Evolutionary conservation across 139 green algal species (phyloP).

Genomic region (Tetraselmis chui): DNA sequence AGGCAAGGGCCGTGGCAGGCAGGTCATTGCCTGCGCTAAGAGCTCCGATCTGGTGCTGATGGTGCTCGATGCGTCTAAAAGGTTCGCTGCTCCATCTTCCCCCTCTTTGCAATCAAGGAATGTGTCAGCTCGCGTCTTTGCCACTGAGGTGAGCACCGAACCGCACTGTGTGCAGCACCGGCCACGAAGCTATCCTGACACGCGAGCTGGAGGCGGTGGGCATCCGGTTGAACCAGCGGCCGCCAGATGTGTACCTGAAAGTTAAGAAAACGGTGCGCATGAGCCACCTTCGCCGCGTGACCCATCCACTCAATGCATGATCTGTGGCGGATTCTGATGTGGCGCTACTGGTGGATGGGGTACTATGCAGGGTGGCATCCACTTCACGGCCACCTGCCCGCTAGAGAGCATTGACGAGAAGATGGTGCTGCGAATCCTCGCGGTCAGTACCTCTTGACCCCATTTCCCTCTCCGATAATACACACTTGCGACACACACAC

Average conservation of each 20-base stretch:
- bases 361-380: slow-evolving; percentile 89
- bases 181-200: slow-evolving; percentile 90
- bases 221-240: slow-evolving; percentile 82
- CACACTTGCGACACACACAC: too few species aligned
- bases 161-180: slow-evolving; percentile 56
- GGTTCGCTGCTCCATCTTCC: background rate
- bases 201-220: slow-evolving; percentile 91
- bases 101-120: background rate
- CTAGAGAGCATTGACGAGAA: slow-evolving; percentile 91
- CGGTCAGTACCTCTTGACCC: too few species aligned
- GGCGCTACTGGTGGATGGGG: too few species aligned
- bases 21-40: slow-evolving; percentile 99
- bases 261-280: slow-evolving; percentile 94
- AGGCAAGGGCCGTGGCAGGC: slow-evolving; percentile 86
- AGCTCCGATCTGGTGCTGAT: slow-evolving; percentile 95
- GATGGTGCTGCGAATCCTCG: slow-evolving; percentile 80
- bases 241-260: slow-evolving; percentile 89
- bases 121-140: too few species aligned
- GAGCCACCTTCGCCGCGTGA: too few species aligned
- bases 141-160: too few species aligned
- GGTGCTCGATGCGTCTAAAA: slow-evolving; percentile 96
- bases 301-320: too few species aligned
- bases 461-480: too few species aligned
- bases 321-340: too few species aligned
- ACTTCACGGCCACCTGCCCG: slow-evolving; percentile 74